phyloP scores from a whole-genome alignment of 2,329 filamentous ascomycete species.

The Apiospora pterosperma region DNA sequence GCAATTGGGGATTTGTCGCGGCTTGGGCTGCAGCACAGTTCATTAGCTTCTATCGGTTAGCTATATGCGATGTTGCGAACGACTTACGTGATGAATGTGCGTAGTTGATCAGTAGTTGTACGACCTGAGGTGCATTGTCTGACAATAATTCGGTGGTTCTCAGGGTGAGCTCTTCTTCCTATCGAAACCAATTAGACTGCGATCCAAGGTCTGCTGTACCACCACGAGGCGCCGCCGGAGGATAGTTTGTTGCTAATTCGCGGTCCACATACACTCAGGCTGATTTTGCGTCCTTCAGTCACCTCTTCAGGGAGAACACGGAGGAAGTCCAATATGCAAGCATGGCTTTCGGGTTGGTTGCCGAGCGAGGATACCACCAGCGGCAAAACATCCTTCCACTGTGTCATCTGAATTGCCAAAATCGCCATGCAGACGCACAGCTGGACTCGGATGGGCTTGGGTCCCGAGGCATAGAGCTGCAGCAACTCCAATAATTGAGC shows the following conservation, averaged over 20 bases:
- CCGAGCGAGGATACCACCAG: constrained; percentile 78
- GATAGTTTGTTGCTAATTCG: constrained; percentile 43
- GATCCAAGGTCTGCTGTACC: constrained; percentile 30
- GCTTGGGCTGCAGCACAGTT: constrained; percentile 57
- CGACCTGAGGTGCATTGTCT: constrained; percentile 85
- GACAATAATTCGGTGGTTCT: constrained; percentile 87
- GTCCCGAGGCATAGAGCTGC: constrained; percentile 75
- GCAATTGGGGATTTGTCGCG: constrained; percentile 80
- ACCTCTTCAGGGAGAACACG: constrained; percentile 98
- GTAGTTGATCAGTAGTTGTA: constrained; percentile 85
- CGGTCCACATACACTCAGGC: constrained; percentile 90
- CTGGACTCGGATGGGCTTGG: constrained; percentile 83
- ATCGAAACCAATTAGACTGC: constrained; percentile 47
- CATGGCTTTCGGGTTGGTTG: constrained; percentile 71
- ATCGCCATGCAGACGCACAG: constrained; percentile 93
- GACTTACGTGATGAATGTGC: constrained; percentile 82
- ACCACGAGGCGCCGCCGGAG: constrained; percentile 19
- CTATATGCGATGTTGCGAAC: constrained; percentile 10
- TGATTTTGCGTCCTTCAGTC: constrained; percentile 98
- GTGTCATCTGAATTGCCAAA: constrained; percentile 91
- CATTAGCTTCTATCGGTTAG: constrained; percentile 12
- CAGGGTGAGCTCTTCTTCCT: constrained; percentile 91
- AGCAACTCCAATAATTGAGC: constrained; percentile 80
- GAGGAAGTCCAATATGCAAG: constrained; percentile 91
- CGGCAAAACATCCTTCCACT: constrained; percentile 89